Base-by-base conservation (phyloP, 2,329 filamentous ascomycete species). In the Ophiostoma sp. region DNA sequence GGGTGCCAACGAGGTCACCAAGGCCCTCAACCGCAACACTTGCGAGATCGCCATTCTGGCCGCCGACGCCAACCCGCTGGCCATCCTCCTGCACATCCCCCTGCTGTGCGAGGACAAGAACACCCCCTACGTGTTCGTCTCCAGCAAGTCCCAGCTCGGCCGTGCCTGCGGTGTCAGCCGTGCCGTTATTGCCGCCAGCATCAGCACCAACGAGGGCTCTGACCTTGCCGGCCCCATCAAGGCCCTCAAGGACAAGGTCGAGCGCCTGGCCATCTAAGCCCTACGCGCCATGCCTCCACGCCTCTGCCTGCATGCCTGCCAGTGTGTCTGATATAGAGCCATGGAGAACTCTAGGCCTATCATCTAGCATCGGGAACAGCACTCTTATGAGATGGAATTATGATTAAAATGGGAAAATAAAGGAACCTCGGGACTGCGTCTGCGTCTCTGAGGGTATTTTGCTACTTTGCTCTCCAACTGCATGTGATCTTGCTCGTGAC, bases 231-330 rank as follows among this genome's bases (percentile, higher is more conserved):
- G 87, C 76, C 92, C 96, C 84, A 97, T 98, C 79, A 86, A 90
- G 75, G 85, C 88, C 73, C 84, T 97, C 76, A 96, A 94, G 84
- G 91, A 96, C 81, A 96, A 97, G 87, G 91, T 98, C 68, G 94
- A 98, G 85, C 87, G 93, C 75, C 85, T 97, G 74, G 93, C 94
- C 83, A 97, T 97, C 82, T 97, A 89, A 47, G 63, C 42, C 8
- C 16, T 14, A 36, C 5, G 8, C 11, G 4, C 12, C 16, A 38
- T 7, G 14, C 16, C 8, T 41, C 12, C 4, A n/a, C 5, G 38
- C 6, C 5, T 62, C 38, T n/a, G 5, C 14, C 2, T n/a, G 58
- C 27, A 27, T 41, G 58, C n/a, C 58, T 60, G 7, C 14, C 52
- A 14, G 4, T 40, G 27, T 5, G 9, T 16, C 6, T 38, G 11